phyloP scores from a whole-genome alignment of 495 filamentous ascomycete species.

The Neurospora sp. region DNA sequence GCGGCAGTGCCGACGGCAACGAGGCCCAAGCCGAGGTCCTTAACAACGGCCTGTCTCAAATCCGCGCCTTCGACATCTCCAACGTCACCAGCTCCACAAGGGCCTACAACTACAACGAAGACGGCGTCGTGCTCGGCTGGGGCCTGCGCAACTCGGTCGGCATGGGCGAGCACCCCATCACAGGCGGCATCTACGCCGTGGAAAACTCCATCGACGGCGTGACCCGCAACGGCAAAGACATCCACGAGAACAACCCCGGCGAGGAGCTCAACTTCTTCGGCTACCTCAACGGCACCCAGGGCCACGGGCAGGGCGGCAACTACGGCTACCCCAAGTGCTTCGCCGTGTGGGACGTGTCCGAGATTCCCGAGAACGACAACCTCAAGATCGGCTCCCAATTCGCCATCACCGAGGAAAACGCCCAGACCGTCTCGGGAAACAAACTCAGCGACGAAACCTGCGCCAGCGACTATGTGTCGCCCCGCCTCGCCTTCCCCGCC shows the following conservation, averaged over 20 bases:
- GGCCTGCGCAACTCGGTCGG: constrained; percentile 59
- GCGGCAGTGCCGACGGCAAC: constrained; percentile 47
- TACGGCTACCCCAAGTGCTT: constrained; percentile 57
- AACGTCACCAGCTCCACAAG: constrained; percentile 31
- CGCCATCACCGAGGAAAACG: constrained; percentile 24
- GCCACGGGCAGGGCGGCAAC: constrained; percentile 23
- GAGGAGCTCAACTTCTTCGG: constrained; percentile 64
- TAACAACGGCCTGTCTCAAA: constrained; percentile 44
- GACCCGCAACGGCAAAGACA: constrained; percentile 40
- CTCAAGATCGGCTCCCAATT: constrained; percentile 44
- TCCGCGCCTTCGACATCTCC: constrained; percentile 49
- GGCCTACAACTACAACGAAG: constrained; percentile 23
- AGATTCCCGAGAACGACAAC: constrained; percentile 38
- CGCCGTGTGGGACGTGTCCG: constrained; percentile 46
- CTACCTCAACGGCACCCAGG: constrained; percentile 37
- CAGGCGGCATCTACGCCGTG: constrained; percentile 54
- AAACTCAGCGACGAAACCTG: constrained; percentile 40
- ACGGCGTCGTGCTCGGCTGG: constrained; percentile 53
- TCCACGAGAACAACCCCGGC: constrained; percentile 57
- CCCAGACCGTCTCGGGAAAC: neutral
- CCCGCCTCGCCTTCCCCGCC: constrained; percentile 41
- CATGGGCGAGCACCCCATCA: constrained; percentile 45
- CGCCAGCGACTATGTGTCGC: constrained; percentile 23
- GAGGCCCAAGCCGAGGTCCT: constrained; percentile 33
- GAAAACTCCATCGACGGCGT: constrained; percentile 58